Evolutionary conservation across 495 filamentous ascomycete genomes (phyloP), one percentile per base, ranked within the genome.

Genomic region (Penicillium silybi): DNA sequence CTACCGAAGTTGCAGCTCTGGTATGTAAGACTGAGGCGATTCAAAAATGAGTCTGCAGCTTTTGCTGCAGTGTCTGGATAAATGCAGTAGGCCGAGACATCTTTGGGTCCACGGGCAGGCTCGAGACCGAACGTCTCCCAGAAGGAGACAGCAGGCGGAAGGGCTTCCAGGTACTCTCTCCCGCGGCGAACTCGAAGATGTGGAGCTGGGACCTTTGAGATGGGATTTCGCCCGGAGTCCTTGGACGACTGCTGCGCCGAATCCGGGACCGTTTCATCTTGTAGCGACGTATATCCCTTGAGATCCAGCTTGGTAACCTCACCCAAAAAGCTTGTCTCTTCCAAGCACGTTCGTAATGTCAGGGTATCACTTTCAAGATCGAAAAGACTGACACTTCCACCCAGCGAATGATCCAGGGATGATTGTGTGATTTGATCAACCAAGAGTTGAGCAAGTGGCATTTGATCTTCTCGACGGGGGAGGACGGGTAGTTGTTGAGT

Each of bases 71-170:
- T 68, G 32, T 74, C 65, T 7, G 92, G 90, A 61, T 87, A 86
- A n/a, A 97, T 76, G 57, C 89, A 95, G 58, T 90, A 83, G 11
- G 85, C 82, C 9, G 81, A 80, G 25, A 97, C 75, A 60, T 96
- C 82, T 68, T 97, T 99, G 2, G 74, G 54, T 1, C 89, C 90
- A 64, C 83, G 81, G 27, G 83, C 80, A 17, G 95, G 93, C 17
- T 82, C 84, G 20, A 99, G 78, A 5, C 89, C 87, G 52, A 97
- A 78, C 19, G 85, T 87, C 56, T 97, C 91, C 95, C 95, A 97
- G 59, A 97, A 99, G 0, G 79, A 63, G 8, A 96, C 64, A 1
- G 89, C 86, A 6, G 91, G 77, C 8, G 92, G 89, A 35, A 96
- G 73, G 27, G 95, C 74, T 32, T 95, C 88, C 32, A 93, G 75